Evolutionary conservation across 1,139 yeast genomes (phyloP).

Genomic region (Geotrichum klebahnii): DNA sequence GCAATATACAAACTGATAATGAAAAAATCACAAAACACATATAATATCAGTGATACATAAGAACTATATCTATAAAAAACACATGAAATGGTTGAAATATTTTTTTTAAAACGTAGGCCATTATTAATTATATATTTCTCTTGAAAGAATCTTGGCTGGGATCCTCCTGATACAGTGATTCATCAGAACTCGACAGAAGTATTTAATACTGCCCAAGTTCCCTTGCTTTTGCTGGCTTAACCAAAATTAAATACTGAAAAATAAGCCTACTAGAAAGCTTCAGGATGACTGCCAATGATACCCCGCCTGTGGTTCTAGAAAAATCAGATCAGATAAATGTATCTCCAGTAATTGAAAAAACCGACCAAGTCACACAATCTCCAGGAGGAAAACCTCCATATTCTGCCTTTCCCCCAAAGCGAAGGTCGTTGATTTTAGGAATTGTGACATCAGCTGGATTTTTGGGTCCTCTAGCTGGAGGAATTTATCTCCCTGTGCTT

Average conservation of each 20-base stretch:
- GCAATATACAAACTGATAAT: not conserved
- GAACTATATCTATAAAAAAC: too few relatives aligned
- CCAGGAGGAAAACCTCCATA: constrained; percentile 12
- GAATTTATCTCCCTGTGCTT: constrained; percentile 55
- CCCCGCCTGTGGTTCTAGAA: too few relatives aligned
- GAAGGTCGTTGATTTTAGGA: constrained; percentile 36
- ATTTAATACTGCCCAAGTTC: not conserved
- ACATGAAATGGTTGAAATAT: not conserved
- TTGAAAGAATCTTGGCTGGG: not conserved
- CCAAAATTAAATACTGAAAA: not conserved
- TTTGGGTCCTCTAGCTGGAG: constrained; percentile 58
- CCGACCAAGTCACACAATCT: not conserved
- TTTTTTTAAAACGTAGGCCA: not conserved
- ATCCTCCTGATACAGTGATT: too few relatives aligned
- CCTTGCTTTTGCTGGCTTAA: not conserved
- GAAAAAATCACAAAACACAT: too few relatives aligned
- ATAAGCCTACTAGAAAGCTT: too few relatives aligned
- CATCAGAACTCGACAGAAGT: too few relatives aligned
- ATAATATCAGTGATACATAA: too few relatives aligned
- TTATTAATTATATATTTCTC: too few relatives aligned
- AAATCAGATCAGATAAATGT: not conserved
- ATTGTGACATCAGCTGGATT: constrained; percentile 51
- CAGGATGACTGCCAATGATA: too few relatives aligned
- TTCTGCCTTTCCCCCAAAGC: constrained; percentile 20
- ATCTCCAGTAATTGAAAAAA: not conserved